Conservation (phyloP, 1,284 basidiomycete genomes). For the Bjerkandera adusta region DNA sequence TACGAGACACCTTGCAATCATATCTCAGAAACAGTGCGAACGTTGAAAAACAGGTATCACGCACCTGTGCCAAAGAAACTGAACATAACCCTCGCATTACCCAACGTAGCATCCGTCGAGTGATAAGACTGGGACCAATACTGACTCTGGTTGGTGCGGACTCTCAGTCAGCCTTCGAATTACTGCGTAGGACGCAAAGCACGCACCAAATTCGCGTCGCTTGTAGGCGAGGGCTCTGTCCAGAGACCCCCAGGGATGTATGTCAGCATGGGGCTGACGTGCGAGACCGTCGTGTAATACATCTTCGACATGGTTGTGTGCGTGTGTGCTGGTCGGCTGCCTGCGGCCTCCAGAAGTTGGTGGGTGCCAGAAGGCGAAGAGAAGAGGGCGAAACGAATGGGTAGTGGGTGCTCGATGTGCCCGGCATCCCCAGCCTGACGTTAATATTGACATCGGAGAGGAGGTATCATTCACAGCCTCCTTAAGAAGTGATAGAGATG, state of each 20-base stretch:
- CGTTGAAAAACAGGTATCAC: slow-evolving; percentile 1
- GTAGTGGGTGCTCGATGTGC: no score
- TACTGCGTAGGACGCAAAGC: slow-evolving; percentile 16
- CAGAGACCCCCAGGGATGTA: slow-evolving; percentile 24
- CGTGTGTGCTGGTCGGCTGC: no score
- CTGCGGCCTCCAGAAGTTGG: no score
- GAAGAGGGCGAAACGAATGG: no score
- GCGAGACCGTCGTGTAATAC: slow-evolving; percentile 25
- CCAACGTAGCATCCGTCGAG: slow-evolving; percentile 17
- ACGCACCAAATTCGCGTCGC: slow-evolving; percentile 12
- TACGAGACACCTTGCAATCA: slow-evolving; percentile 17
- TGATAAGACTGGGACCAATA: slow-evolving; percentile 20
- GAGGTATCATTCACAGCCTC: no score
- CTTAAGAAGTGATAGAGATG: no score
- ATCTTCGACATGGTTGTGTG: no score
- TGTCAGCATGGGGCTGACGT: slow-evolving; percentile 24
- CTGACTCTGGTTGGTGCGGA: not conserved
- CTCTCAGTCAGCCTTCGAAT: no score
- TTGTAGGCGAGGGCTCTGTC: slow-evolving; percentile 12
- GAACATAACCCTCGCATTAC: slow-evolving; percentile 20
- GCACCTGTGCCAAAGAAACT: slow-evolving; percentile 25
- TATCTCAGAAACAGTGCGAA: not conserved
- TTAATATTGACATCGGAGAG: no score
- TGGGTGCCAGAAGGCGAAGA: no score
- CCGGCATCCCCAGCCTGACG: no score